These are phyloP conservation scores for Gossypium laxum DNA, from an alignment of 441 rosid species.

Conservation along the genomic window DNA sequence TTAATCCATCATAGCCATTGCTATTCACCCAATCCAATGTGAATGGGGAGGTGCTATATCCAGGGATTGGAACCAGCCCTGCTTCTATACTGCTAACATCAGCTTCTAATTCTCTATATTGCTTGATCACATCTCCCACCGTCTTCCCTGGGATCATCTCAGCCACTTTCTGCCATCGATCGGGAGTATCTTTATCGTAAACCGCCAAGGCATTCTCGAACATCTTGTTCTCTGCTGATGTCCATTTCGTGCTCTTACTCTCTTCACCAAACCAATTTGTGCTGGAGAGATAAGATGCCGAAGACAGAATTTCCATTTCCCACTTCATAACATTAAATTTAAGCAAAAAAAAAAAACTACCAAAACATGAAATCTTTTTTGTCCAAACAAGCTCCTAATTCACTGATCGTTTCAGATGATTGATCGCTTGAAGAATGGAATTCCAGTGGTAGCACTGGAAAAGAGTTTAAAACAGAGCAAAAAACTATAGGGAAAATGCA, in stretches of 20 bases:
- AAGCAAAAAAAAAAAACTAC: not conserved
- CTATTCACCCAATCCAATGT: slow-evolving; percentile 43
- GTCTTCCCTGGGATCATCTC: slow-evolving; percentile 62
- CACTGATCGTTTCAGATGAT: not conserved
- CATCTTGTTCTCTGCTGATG: slow-evolving; percentile 50
- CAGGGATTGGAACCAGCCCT: slow-evolving; percentile 51
- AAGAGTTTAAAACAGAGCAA: slow-evolving; percentile 14
- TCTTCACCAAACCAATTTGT: slow-evolving; percentile 41
- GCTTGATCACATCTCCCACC: slow-evolving; percentile 48
- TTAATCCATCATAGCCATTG: slow-evolving; percentile 42
- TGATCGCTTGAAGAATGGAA: not conserved
- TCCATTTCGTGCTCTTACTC: slow-evolving; percentile 40
- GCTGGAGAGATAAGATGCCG: slow-evolving; percentile 28
- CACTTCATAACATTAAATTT: slow-evolving; percentile 28
- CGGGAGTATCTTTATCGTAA: slow-evolving; percentile 48
- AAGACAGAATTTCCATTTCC: slow-evolving; percentile 47
- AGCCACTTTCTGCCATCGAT: slow-evolving; percentile 59
- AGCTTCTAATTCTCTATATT: slow-evolving; percentile 53
- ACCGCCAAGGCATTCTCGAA: slow-evolving; percentile 60
- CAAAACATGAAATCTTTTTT: not conserved
- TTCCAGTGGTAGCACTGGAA: not conserved
- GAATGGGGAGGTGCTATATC: slow-evolving; percentile 44
- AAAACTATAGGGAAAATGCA: slow-evolving; percentile 21
- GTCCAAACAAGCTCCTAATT: not conserved
- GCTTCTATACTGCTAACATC: slow-evolving; percentile 62